A percentile compares a stretch with the other conserved stretches of the same genome.
Conservation (phyloP, 352 stramenopile genomes). For the Phytophthora citrophthora region DNA sequence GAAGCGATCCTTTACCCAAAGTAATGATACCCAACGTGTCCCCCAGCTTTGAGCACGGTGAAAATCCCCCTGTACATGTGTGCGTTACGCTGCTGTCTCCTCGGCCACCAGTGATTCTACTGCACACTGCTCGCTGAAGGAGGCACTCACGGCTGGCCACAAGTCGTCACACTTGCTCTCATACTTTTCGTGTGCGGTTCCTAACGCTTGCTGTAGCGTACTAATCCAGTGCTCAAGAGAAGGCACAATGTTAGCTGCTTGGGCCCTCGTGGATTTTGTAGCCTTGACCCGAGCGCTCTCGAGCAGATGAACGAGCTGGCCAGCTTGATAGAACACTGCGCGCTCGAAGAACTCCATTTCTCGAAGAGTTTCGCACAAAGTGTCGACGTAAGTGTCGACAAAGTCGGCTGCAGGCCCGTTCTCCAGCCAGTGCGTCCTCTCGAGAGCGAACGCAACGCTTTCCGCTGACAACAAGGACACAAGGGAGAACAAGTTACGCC, state of each 20-base stretch:
- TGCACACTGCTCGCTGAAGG: slow-evolving; percentile 31
- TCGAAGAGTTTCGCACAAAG: slow-evolving; percentile 48
- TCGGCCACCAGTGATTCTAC: slow-evolving; percentile 16
- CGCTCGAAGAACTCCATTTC: slow-evolving; percentile 68
- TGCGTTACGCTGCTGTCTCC: slow-evolving; percentile 21
- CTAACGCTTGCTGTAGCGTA: slow-evolving; percentile 47
- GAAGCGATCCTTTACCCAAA: too few relatives aligned
- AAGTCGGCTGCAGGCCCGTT: slow-evolving; percentile 54
- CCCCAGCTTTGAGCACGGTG: too few relatives aligned
- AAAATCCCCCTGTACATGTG: slow-evolving; percentile 17
- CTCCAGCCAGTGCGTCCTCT: slow-evolving; percentile 46
- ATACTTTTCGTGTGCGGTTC: slow-evolving; percentile 39
- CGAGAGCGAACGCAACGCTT: slow-evolving; percentile 67
- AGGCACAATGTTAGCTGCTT: slow-evolving; percentile 25
- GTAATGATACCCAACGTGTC: too few relatives aligned
- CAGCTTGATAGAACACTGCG: slow-evolving; percentile 66
- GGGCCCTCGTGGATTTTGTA: slow-evolving; percentile 38
- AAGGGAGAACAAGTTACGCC: slow-evolving; percentile 78
- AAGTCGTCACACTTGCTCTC: slow-evolving; percentile 61
- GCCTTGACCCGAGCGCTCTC: slow-evolving; percentile 34
- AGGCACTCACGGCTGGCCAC: slow-evolving; percentile 44
- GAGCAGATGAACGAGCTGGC: slow-evolving; percentile 63
- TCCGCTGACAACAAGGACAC: slow-evolving; percentile 63
- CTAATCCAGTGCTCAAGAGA: slow-evolving; percentile 47
- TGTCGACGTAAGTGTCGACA: slow-evolving; percentile 52